A percentile compares a stretch with the other conserved stretches of the same genome.
These are phyloP conservation scores for Artemisia annua DNA, from an alignment of 129 eudicot species.

Conservation along the genomic window DNA sequence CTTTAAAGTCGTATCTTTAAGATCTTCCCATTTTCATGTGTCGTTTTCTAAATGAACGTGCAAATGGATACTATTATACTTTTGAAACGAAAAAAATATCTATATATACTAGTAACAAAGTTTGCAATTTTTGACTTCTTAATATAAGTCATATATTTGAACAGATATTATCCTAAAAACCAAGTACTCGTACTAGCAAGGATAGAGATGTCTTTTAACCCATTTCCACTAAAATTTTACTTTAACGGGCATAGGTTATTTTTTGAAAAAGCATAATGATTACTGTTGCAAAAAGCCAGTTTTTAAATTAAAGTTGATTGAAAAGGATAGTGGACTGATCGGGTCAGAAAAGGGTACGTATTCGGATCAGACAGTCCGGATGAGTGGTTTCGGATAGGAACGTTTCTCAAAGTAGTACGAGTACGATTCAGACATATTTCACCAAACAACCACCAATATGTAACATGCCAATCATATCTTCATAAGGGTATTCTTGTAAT, in stretches of 20 bases:
- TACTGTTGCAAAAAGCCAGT: constrained; percentile 7
- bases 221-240: background rate
- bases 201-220: background rate
- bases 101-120: no score
- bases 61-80: background rate
- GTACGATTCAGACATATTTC: no score
- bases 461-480: background rate
- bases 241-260: background rate
- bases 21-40: constrained; percentile 30
- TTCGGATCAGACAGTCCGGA: constrained; percentile 22
- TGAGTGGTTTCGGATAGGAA: constrained; percentile 21
- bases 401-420: constrained; percentile 13
- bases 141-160: no score
- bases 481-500: background rate
- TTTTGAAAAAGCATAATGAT: background rate
- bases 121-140: background rate
- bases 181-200: background rate
- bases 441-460: constrained; percentile 7
- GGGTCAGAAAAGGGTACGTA: constrained; percentile 33
- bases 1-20: background rate
- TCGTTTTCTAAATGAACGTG: constrained; percentile 29
- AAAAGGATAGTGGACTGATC: constrained; percentile 7
- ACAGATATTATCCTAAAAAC: background rate
- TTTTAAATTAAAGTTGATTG: constrained; percentile 33
- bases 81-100: background rate